These are phyloP conservation scores for Podila clonocystis DNA, from an alignment of 192 early-diverging fungal species.

Conservation along the genomic window DNA sequence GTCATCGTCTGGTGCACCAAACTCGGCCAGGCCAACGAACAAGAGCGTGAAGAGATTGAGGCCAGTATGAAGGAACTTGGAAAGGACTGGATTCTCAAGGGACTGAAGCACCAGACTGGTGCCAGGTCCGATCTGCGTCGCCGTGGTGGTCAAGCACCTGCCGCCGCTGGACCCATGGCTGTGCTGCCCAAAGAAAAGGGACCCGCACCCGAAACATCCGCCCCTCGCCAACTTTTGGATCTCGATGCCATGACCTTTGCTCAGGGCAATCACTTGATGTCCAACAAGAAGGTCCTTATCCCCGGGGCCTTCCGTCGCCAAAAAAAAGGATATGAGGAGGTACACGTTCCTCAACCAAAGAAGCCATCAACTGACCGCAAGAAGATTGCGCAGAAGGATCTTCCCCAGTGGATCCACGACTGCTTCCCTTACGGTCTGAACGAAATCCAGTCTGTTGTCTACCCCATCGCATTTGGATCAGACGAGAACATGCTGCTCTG, in stretches of 20 bases:
- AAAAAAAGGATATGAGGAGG: conserved; percentile 93
- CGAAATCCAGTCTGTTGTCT: conserved; percentile 90
- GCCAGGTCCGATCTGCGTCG: conserved; percentile 58
- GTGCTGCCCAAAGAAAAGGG: conserved; percentile 59
- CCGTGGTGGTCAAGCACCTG: conserved; percentile 61
- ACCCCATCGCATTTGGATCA: conserved; percentile 84
- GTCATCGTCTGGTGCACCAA: conserved; percentile 92
- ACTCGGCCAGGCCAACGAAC: conserved; percentile 77
- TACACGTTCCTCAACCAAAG: conserved; percentile 93
- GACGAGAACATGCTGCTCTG: conserved; percentile 98
- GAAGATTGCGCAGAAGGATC: conserved; percentile 65
- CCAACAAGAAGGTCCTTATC: conserved; percentile 93
- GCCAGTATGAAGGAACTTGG: conserved; percentile 76
- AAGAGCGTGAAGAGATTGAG: conserved; percentile 66
- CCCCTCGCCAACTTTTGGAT: conserved; percentile 77
- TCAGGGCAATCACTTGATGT: conserved; percentile 97
- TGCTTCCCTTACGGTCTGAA: conserved; percentile 89
- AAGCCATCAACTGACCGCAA: conserved; percentile 74
- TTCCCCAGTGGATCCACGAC: conserved; percentile 85
- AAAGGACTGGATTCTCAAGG: conserved; percentile 76
- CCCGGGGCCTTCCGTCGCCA: conserved; percentile 92
- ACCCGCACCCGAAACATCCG: conserved; percentile 57
- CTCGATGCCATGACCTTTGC: conserved; percentile 86
- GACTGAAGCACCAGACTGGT: conserved; percentile 58
- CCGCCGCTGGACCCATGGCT: conserved; percentile 54